Percentiles rank a stretch among this genome's conserved stretches.
Conservation (phyloP, 257 asterid species). For the Solanum pennellii region DNA sequence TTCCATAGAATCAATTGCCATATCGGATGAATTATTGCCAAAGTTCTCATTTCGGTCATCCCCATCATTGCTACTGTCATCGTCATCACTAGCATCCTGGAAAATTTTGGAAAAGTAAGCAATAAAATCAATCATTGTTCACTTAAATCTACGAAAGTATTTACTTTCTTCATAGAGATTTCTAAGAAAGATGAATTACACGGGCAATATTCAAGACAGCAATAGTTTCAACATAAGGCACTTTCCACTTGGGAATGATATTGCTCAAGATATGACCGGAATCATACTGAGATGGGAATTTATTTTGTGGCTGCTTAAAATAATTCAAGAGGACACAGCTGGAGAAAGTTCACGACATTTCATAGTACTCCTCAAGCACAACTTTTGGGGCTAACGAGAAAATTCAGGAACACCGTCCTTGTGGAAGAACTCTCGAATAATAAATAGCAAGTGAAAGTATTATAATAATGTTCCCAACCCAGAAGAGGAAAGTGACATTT, state of each 20-base stretch:
- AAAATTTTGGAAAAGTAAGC: background rate
- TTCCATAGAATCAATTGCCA: conserved; percentile 37
- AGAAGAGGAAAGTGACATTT: background rate
- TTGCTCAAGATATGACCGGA: background rate
- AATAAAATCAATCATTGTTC: background rate
- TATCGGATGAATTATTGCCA: conserved; percentile 17
- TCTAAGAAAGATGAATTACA: background rate
- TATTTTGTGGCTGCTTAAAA: background rate
- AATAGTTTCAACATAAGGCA: background rate
- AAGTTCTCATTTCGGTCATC: conserved; percentile 1
- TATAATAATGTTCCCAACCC: background rate
- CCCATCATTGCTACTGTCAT: conserved; percentile 20
- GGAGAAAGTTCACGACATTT: background rate
- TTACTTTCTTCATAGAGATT: background rate
- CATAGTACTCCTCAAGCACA: background rate
- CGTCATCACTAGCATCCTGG: background rate
- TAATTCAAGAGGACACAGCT: background rate
- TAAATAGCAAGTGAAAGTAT: background rate
- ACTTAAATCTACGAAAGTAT: background rate
- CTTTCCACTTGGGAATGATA: background rate
- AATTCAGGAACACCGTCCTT: background rate
- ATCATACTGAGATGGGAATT: background rate
- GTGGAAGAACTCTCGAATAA: background rate
- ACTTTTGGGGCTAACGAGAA: background rate
- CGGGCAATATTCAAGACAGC: background rate